Conservation (phyloP, 768 basidiomycete genomes). For the Tricholoma sp. region DNA sequence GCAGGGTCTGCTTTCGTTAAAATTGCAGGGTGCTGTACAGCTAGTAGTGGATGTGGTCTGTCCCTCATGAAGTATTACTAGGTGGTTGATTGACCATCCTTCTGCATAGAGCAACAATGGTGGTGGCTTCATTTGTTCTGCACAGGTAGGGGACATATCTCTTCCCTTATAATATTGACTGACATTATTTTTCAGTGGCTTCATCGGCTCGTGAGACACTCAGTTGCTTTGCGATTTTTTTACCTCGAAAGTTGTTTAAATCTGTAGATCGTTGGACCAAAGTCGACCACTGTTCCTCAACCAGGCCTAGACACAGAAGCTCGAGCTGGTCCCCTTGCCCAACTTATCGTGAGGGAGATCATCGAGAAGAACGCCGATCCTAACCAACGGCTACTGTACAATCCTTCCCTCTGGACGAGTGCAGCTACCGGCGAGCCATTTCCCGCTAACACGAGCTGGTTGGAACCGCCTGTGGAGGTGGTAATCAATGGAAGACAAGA, state of each 20-base stretch:
- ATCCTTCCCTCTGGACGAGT: conserved; percentile 44
- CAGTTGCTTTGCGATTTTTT: not conserved
- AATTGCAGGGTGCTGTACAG: conserved; percentile 40
- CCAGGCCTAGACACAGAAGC: conserved; percentile 48
- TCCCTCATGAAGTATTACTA: not conserved
- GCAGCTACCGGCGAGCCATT: conserved; percentile 40
- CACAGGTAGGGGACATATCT: conserved; percentile 37
- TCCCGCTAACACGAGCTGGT: conserved; percentile 39
- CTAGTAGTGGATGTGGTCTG: conserved; percentile 55
- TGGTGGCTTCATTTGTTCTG: conserved; percentile 54
- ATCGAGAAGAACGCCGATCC: conserved; percentile 39
- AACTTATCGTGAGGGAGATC: conserved; percentile 41
- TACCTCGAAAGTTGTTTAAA: conserved; percentile 1
- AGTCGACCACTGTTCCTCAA: conserved; percentile 45
- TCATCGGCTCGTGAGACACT: conserved; percentile 34
- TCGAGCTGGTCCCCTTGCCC: conserved; percentile 45
- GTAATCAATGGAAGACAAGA: conserved; percentile 45
- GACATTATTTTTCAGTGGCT: conserved; percentile 29
- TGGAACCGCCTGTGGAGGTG: conserved; percentile 35
- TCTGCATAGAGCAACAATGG: conserved; percentile 41
- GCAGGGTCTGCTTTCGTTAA: conserved; percentile 42
- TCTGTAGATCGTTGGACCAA: conserved; percentile 45
- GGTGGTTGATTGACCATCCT: not conserved
- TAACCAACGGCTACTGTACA: conserved; percentile 38
- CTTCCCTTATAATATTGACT: not conserved